These are phyloP conservation scores for Boletus coccyginus DNA, from an alignment of 768 basidiomycete genomes.

Conservation along the genomic window DNA sequence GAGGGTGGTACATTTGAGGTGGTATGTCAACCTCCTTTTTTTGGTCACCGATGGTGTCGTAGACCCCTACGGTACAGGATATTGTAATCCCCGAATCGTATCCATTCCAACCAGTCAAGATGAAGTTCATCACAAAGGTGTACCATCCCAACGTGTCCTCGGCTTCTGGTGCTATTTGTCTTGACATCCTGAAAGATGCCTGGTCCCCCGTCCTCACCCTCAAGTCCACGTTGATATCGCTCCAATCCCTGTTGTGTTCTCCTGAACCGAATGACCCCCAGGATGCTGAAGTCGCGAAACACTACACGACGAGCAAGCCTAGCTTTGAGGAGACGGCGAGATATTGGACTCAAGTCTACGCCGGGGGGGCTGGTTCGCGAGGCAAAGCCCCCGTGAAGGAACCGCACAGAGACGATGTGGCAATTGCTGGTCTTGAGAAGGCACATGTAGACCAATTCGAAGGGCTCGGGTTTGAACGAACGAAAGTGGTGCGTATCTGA, in stretches of 20 bases:
- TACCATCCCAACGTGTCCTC: slow-evolving; percentile 97
- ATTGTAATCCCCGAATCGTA: slow-evolving; percentile 91
- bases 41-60: not conserved
- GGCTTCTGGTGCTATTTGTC: slow-evolving; percentile 91
- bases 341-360: slow-evolving; percentile 94
- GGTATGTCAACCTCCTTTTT: slow-evolving; percentile 45
- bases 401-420: slow-evolving; percentile 45
- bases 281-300: slow-evolving; percentile 97
- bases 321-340: slow-evolving; percentile 91
- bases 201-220: slow-evolving; percentile 95
- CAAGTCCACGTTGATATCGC: slow-evolving; percentile 92
- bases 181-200: slow-evolving; percentile 84
- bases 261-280: slow-evolving; percentile 97
- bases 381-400: slow-evolving; percentile 34
- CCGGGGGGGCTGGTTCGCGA: slow-evolving; percentile 61
- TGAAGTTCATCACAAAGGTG: slow-evolving; percentile 97
- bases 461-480: slow-evolving; percentile 74
- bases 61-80: slow-evolving; percentile 49
- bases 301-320: slow-evolving; percentile 83
- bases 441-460: slow-evolving; percentile 85
- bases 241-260: slow-evolving; percentile 89
- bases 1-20: slow-evolving; percentile 90
- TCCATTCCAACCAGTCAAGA: slow-evolving; percentile 93
- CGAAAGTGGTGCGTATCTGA: slow-evolving; percentile 72
- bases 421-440: slow-evolving; percentile 76